Evolutionary conservation across 73 alveolate genomes (phyloP).

Genomic region (Blepharisma stoltei): DNA sequence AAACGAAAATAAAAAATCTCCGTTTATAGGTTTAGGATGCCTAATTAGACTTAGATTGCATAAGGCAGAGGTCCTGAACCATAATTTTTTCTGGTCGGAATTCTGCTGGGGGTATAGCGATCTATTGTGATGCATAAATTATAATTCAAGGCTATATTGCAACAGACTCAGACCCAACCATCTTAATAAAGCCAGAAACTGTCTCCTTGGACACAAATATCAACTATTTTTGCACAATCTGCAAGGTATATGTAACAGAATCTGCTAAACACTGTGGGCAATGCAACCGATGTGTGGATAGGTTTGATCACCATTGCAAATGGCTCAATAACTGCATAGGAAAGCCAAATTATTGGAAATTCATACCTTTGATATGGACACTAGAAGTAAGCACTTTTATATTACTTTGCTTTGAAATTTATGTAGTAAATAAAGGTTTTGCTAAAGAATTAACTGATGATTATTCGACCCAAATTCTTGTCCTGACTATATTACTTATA

Average conservation of each 20-base stretch:
- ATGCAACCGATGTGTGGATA: constrained; percentile 54
- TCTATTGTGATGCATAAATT: background rate
- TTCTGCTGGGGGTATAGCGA: too few relatives aligned
- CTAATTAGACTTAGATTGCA: too few relatives aligned
- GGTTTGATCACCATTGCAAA: constrained; percentile 59
- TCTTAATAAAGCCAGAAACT: too few relatives aligned
- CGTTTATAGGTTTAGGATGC: too few relatives aligned
- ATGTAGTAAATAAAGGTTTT: too few relatives aligned
- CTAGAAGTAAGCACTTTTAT: background rate
- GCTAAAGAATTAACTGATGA: too few relatives aligned
- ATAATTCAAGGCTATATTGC: background rate
- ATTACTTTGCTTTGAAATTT: too few relatives aligned
- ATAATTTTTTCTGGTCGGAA: background rate
- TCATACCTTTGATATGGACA: background rate
- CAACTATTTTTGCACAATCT: constrained; percentile 32
- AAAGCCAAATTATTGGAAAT: constrained; percentile 33
- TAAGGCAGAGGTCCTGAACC: background rate
- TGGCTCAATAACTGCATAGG: constrained; percentile 66
- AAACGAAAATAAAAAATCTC: too few relatives aligned
- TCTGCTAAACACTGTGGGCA: constrained; percentile 55
- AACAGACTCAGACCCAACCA: background rate
- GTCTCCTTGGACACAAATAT: background rate
- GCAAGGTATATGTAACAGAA: constrained; percentile 38
- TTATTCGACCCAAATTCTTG: too few relatives aligned
- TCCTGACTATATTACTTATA: too few relatives aligned